Percentiles rank a stretch among this genome's conserved stretches.
Evolutionary conservation across 2,329 filamentous ascomycete genomes (phyloP).

Genomic region (Cadophora luteo-olivacea): DNA sequence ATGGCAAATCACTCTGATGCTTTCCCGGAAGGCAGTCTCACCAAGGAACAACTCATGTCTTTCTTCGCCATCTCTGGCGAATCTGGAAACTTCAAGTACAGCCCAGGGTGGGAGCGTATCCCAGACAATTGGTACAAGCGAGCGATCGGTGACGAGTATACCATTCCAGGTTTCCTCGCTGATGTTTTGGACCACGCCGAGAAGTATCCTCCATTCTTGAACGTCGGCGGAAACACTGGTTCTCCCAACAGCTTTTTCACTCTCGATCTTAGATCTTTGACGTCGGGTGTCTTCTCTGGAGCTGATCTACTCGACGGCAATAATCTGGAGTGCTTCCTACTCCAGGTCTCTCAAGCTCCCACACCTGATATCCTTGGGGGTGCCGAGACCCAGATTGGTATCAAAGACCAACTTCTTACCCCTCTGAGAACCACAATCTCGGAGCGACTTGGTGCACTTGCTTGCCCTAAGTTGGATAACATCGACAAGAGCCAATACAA

Average conservation of each 20-base stretch:
- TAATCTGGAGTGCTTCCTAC: background rate
- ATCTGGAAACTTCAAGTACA: conserved; percentile 30
- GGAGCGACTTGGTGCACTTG: too few species aligned
- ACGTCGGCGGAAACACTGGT: background rate
- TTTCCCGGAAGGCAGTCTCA: conserved; percentile 41
- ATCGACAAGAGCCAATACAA: too few species aligned
- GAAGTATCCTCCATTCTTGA: background rate
- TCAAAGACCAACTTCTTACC: too few species aligned
- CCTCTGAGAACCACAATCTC: too few species aligned
- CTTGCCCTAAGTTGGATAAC: too few species aligned
- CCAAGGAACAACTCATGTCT: conserved; percentile 37
- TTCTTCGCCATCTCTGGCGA: conserved; percentile 33
- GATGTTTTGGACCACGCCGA: background rate
- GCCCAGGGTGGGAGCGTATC: conserved; percentile 32
- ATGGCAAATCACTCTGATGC: conserved; percentile 44
- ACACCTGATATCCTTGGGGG: too few species aligned
- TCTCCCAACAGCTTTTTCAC: background rate
- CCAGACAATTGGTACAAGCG: conserved; percentile 34
- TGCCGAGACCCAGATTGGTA: too few species aligned
- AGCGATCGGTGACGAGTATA: background rate
- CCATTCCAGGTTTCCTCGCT: background rate
- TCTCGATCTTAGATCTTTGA: background rate
- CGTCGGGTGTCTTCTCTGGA: background rate
- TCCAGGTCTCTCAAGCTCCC: background rate
- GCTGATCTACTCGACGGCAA: background rate